Base-by-base conservation (phyloP, 495 filamentous ascomycete genomes). In the Cercophora newfieldiana region DNA sequence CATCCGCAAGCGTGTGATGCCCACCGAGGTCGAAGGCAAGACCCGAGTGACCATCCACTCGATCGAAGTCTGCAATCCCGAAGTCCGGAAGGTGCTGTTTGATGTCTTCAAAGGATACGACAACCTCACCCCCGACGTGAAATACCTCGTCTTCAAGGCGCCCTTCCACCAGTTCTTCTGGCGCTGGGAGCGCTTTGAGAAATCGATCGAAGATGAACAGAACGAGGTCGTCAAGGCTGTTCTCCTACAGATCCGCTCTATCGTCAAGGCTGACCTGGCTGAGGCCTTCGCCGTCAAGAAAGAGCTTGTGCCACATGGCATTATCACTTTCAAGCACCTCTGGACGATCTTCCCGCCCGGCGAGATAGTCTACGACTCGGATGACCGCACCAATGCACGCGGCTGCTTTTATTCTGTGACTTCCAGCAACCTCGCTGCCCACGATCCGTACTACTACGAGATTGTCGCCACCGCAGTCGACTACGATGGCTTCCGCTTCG, bases 81-180 rank as follows among this genome's bases (percentile, higher is more conserved):
- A 84, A 44, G 87, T 89, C 66, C 86, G 87, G 22, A 84, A 89
- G 69, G 80, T 80, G 28, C 76, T 91, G 50, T 84, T 90, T 50
- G 78, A 82, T 12, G 78, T 78, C 56, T 86, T 85, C 60, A 74
- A 77, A 16, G 75, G 89, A n/a, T 84, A 87, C 66, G 89, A 91
- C 75, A 77, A 77, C 59, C 76, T 91, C 25, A 87, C 87, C 19
- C 79, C 77, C 26, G 79, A 82, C 58, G 76, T 91, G 59, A 80
- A 78, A 57, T 77, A 81, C 30, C 18, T 72, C 0, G 48, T 65
- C 50, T 65, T 72, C 54, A 50, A 30, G 56, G 67, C 70, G 6
- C 70, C 70, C 16, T 72, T 72, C 62, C 61, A 57, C 44, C 70
- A 63, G 49, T 72, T 72, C 62, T 69, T 72, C 59, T 69, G 67